Evolutionary conservation across 2,329 filamentous ascomycete species (phyloP).

Genomic region (Calycina herbarum): DNA sequence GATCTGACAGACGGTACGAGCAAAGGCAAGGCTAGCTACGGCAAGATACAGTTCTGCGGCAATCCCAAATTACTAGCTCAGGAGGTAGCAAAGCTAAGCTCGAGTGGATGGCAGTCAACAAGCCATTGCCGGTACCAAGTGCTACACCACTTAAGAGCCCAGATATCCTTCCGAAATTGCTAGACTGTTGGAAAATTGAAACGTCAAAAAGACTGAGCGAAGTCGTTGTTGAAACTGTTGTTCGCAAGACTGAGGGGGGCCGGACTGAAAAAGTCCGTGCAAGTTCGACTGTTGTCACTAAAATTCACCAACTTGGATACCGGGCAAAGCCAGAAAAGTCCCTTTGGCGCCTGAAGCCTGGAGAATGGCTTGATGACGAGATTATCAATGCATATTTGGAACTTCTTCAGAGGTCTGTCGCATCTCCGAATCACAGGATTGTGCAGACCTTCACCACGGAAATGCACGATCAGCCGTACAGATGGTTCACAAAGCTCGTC

Average conservation of each 20-base stretch:
- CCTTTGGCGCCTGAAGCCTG: slow-evolving; percentile 21
- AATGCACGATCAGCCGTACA: slow-evolving; percentile 9
- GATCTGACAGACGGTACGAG: no score
- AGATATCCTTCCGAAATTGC: slow-evolving; percentile 14
- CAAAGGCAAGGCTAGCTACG: no score
- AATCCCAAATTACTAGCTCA: slow-evolving; percentile 12
- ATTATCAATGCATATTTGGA: slow-evolving; percentile 24
- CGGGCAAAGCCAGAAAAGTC: slow-evolving; percentile 15
- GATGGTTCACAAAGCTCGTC: slow-evolving; percentile 11
- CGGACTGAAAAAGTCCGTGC: no score
- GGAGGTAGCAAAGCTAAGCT: slow-evolving; percentile 4
- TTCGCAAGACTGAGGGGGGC: no score
- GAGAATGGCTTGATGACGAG: slow-evolving; percentile 21
- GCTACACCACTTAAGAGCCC: slow-evolving; percentile 3
- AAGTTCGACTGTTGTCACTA: slow-evolving; percentile 4
- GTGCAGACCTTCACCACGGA: no score
- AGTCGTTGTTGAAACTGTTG: slow-evolving; percentile 13
- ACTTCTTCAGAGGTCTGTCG: slow-evolving; percentile 19
- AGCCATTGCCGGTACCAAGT: not conserved
- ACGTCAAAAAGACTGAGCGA: slow-evolving; percentile 21
- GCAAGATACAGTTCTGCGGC: no score
- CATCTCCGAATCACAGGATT: not conserved
- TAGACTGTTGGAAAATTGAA: slow-evolving; percentile 17
- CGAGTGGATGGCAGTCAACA: not conserved
- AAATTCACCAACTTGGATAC: slow-evolving; percentile 16